Conservation (phyloP, 1,284 basidiomycete genomes). For the Earliella scabrosa region DNA sequence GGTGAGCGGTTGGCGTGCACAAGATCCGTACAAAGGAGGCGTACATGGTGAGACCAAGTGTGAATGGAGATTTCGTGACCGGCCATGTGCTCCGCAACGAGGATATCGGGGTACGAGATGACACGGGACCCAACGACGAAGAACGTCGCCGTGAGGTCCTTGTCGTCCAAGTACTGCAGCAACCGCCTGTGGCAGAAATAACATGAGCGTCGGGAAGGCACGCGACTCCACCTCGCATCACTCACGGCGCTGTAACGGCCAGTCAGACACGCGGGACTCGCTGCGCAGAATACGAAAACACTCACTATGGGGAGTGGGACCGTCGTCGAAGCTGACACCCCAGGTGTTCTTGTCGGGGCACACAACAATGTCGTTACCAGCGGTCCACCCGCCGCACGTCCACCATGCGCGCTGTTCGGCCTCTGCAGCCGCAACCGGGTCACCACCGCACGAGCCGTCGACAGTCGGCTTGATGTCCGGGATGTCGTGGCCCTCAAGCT, state of each 20-base stretch:
- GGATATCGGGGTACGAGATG: slow-evolving; percentile 77
- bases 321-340: slow-evolving; percentile 86
- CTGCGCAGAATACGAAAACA: slow-evolving; percentile 16
- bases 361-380: slow-evolving; percentile 64
- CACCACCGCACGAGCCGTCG: slow-evolving; percentile 69
- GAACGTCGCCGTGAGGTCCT: slow-evolving; percentile 83
- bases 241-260: slow-evolving; percentile 48
- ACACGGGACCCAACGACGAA: slow-evolving; percentile 93
- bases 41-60: slow-evolving; percentile 76
- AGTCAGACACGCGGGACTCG: slow-evolving; percentile 13
- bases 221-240: not conserved
- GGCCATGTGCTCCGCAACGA: slow-evolving; percentile 84
- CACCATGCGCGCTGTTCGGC: slow-evolving; percentile 76
- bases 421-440: slow-evolving; percentile 60
- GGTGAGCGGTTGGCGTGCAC: not conserved
- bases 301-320: slow-evolving; percentile 82
- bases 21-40: slow-evolving; percentile 15
- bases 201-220: no score
- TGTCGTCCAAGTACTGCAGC: slow-evolving; percentile 68
- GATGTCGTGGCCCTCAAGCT: slow-evolving; percentile 73
- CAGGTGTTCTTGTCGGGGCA: slow-evolving; percentile 85
- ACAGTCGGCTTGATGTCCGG: slow-evolving; percentile 63
- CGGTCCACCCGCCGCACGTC: slow-evolving; percentile 87
- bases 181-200: slow-evolving; percentile 48
- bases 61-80: slow-evolving; percentile 84